Evolutionary conservation across 73 alveolate species (phyloP).

Genomic region (Tetrahymena elliotti): DNA sequence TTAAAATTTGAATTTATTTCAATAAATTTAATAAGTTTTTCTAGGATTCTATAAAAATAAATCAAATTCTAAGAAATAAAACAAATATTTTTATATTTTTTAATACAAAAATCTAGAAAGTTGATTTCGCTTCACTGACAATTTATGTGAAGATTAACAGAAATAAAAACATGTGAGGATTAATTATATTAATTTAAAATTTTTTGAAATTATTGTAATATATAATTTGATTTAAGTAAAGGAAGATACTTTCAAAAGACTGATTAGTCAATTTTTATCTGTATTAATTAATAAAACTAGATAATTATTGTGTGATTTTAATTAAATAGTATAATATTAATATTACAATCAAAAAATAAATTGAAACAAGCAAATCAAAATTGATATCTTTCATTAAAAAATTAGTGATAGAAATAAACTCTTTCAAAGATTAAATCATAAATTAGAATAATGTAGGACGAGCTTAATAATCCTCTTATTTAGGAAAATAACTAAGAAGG

Average conservation of each 20-base stretch:
- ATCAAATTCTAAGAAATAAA: neutral
- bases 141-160: too few relatives aligned
- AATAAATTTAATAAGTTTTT: too few relatives aligned
- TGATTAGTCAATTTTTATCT: neutral
- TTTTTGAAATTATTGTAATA: neutral
- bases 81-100: too few relatives aligned
- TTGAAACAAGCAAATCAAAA: neutral
- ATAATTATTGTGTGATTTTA: neutral
- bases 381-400: neutral
- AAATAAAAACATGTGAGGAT: too few relatives aligned
- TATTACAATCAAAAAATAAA: neutral
- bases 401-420: neutral
- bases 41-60: neutral
- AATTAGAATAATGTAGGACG: neutral
- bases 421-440: neutral
- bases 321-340: neutral
- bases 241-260: neutral
- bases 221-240: neutral
- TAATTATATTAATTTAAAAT: too few relatives aligned
- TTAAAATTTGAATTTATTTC: neutral
- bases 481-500: neutral
- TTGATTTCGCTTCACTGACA: too few relatives aligned
- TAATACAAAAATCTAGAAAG: too few relatives aligned
- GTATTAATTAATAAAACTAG: neutral
- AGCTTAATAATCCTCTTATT: neutral